Percentiles rank a stretch among this genome's conserved stretches.
Conservation (phyloP, 139 green algal genomes). For the Mychonastes homosphaera region DNA sequence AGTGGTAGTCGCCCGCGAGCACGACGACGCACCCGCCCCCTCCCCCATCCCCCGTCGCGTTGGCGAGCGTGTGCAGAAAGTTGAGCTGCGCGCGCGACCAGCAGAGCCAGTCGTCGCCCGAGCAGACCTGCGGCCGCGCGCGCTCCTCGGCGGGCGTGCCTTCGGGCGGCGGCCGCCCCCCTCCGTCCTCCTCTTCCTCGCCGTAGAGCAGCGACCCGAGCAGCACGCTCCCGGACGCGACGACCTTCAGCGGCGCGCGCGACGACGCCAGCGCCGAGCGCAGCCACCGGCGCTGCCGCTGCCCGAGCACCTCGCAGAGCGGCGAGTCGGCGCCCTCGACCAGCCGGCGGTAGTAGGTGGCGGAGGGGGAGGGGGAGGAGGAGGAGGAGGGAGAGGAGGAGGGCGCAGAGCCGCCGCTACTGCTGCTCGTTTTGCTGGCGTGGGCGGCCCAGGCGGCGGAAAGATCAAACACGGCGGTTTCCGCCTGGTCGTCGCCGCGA, state of each 20-base stretch:
- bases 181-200: not conserved
- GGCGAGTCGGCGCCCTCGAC: constrained; percentile 7
- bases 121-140: constrained; percentile 10
- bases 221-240: constrained; percentile 31
- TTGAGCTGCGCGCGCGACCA: constrained; percentile 30
- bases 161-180: not conserved
- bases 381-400: too few relatives aligned
- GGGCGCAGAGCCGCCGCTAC: too few relatives aligned
- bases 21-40: constrained; percentile 42
- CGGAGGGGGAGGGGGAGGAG: not conserved
- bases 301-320: constrained; percentile 36
- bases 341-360: not conserved
- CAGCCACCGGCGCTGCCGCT: constrained; percentile 38
- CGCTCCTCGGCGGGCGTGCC: not conserved
- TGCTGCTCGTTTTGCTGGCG: too few relatives aligned
- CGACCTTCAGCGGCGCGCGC: constrained; percentile 26
- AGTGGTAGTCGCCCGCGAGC: constrained; percentile 45
- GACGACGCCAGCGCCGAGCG: constrained; percentile 12
- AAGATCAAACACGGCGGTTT: too few relatives aligned
- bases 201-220: constrained; percentile 20
- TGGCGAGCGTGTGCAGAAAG: constrained; percentile 43
- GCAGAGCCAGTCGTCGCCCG: constrained; percentile 29
- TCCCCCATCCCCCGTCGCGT: too few relatives aligned
- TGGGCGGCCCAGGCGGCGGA: too few relatives aligned
- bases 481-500: not conserved